phyloP scores from a whole-genome alignment of 1,139 yeast genomes.

The Saccharomyces uvarum region DNA sequence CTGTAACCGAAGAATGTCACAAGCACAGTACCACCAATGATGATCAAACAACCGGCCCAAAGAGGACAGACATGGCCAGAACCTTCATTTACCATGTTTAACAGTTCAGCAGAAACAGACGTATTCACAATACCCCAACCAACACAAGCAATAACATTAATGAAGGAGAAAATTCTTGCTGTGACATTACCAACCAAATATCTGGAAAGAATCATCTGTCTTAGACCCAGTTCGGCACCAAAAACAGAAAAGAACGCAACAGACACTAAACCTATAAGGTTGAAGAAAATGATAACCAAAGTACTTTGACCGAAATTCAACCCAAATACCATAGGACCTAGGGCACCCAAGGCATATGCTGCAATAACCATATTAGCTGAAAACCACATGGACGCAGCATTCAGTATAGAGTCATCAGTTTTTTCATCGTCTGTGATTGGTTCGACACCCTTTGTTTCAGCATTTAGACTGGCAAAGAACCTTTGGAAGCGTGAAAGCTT shows the following conservation, averaged over 20 bases:
- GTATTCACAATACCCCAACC: slow-evolving; percentile 97
- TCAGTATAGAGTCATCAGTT: slow-evolving; percentile 49
- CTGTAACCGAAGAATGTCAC: slow-evolving; percentile 81
- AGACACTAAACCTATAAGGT: slow-evolving; percentile 59
- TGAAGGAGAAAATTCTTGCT: slow-evolving; percentile 66
- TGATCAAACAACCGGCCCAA: slow-evolving; percentile 81
- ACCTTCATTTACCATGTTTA: slow-evolving; percentile 58
- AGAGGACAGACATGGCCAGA: slow-evolving; percentile 60
- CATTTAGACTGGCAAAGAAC: slow-evolving; percentile 34
- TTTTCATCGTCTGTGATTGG: slow-evolving; percentile 40
- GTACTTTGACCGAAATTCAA: slow-evolving; percentile 62
- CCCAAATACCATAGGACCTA: slow-evolving; percentile 49
- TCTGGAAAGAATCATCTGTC: slow-evolving; percentile 79
- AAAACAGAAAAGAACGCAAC: slow-evolving; percentile 77
- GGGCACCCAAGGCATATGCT: slow-evolving; percentile 70
- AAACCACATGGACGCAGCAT: slow-evolving; percentile 84
- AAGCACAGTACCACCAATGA: slow-evolving; percentile 57
- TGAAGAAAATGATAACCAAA: slow-evolving; percentile 60
- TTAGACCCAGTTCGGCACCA: slow-evolving; percentile 77
- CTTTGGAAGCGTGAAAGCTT: slow-evolving; percentile 28
- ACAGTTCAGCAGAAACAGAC: slow-evolving; percentile 78
- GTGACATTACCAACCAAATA: slow-evolving; percentile 69
- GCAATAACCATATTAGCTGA: slow-evolving; percentile 86
- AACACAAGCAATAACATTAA: slow-evolving; percentile 77
- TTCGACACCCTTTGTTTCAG: slow-evolving; percentile 43